Base-by-base conservation (phyloP, 2,329 filamentous ascomycete genomes). In the Penicillium olsonii region DNA sequence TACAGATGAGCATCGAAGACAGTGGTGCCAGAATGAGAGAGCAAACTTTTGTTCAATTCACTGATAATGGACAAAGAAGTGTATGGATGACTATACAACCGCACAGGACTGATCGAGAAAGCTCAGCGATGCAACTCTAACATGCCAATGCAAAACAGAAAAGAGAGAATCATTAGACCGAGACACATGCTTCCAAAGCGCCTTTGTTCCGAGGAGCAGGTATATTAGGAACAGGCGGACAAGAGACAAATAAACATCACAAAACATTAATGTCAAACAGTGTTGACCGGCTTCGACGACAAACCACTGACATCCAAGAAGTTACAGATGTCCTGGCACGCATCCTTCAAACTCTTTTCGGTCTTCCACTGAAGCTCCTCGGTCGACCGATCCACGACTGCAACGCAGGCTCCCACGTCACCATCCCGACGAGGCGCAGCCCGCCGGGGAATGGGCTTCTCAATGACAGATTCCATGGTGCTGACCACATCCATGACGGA, bases 351-450 rank as follows among this genome's bases (percentile, higher is more conserved):
- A 5, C 67, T 62, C 56, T 71, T 71, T 39, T 71, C 59, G 8
- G 70, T 71, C 51, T 70, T 68, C 63, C 66, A 74, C 48, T 69
- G 65, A 38, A 87, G 74, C 69, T 88, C 85, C 63, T 80, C 74
- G 51, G 82, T 52, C 2, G 69, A 69, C 24, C 69, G 59, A 17
- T 61, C 56, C 37, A 67, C 65, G 22, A 67, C 65, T 24, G 70
- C 70, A 31, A 73, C 69, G 33, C 69, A 73, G 20, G 64, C 68
- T 24, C 69, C 69, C 35, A 73, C 70, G 42, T 73, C 70, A 20
- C 70, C 70, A 10, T 64, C 56, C 37, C 70, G 66, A 26, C 70
- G 66, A 27, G 50, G 63, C 12, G 67, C 68, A 8, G 62, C 63
- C 39, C 51, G 68, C 20, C 60, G 56, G 22, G 68, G 61, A 38